Conservation (phyloP, 1,284 basidiomycete species). For the Microstroma glucosiphilum region DNA sequence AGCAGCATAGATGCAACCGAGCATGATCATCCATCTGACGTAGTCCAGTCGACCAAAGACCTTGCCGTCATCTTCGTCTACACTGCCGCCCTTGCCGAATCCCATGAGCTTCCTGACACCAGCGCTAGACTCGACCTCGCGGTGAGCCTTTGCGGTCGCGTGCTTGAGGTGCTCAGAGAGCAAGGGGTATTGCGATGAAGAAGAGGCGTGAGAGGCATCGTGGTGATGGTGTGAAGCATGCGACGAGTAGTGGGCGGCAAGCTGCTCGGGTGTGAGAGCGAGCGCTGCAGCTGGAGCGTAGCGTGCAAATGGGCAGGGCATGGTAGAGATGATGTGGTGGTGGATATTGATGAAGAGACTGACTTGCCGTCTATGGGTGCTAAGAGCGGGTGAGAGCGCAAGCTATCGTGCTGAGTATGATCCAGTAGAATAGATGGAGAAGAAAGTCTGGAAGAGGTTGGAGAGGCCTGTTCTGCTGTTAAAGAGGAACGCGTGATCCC, state of each 20-base stretch:
- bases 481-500: too few relatives aligned
- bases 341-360: background rate
- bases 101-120: slow-evolving; percentile 25
- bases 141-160: slow-evolving; percentile 23
- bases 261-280: background rate
- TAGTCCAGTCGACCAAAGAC: slow-evolving; percentile 26
- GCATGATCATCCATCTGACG: slow-evolving; percentile 30
- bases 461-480: too few relatives aligned
- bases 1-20: slow-evolving; percentile 24
- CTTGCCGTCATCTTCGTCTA: background rate
- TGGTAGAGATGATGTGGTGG: background rate
- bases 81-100: background rate
- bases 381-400: background rate
- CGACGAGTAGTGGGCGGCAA: background rate
- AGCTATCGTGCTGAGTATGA: background rate
- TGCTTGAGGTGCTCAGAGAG: slow-evolving; percentile 20
- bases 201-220: background rate
- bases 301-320: slow-evolving; percentile 8
- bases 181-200: background rate
- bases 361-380: background rate
- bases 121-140: slow-evolving; percentile 21
- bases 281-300: background rate
- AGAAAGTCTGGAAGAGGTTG: background rate
- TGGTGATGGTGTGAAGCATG: background rate
- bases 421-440: background rate